phyloP scores from a whole-genome alignment of 306 rosid species.

The Morella rubra region DNA sequence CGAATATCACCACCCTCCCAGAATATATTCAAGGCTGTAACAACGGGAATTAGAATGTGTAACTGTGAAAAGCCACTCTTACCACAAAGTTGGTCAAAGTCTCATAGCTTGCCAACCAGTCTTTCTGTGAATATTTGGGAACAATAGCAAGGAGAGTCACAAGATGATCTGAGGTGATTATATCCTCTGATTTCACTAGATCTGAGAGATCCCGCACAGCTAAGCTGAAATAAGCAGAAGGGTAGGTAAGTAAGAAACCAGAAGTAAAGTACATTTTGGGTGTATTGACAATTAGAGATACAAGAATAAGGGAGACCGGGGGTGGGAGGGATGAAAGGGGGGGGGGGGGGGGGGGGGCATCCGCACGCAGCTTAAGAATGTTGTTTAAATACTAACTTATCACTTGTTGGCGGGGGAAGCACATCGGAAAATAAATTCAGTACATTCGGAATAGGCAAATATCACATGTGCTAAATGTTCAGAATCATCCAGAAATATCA shows the following conservation, averaged over 20 bases:
- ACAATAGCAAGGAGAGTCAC: conserved; percentile 83
- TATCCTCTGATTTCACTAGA: conserved; percentile 88
- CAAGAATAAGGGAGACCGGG: not conserved
- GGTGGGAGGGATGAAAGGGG: too few relatives aligned
- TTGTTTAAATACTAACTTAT: too few relatives aligned
- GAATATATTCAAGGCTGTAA: conserved; percentile 14
- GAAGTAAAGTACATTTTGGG: conserved; percentile 10
- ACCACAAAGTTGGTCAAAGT: conserved; percentile 88
- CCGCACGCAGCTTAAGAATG: too few relatives aligned
- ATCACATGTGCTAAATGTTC: too few relatives aligned
- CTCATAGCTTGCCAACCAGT: conserved; percentile 89
- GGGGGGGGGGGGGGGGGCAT: too few relatives aligned
- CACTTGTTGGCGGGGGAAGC: too few relatives aligned
- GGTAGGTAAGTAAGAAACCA: conserved; percentile 25
- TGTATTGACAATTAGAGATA: not conserved
- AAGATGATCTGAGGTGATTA: conserved; percentile 73
- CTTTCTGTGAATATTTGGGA: conserved; percentile 92
- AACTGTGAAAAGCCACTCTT: conserved; percentile 29
- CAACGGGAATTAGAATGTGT: conserved; percentile 18
- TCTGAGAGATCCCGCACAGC: conserved; percentile 94
- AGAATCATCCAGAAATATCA: not conserved
- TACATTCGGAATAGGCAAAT: too few relatives aligned
- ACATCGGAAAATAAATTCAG: too few relatives aligned
- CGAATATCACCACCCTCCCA: conserved; percentile 16
- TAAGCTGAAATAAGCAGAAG: conserved; percentile 52